Percentiles rank a stretch among this genome's conserved stretches.
Conservation (phyloP, 805 yeast genomes). For the Metschnikowia anglica region DNA sequence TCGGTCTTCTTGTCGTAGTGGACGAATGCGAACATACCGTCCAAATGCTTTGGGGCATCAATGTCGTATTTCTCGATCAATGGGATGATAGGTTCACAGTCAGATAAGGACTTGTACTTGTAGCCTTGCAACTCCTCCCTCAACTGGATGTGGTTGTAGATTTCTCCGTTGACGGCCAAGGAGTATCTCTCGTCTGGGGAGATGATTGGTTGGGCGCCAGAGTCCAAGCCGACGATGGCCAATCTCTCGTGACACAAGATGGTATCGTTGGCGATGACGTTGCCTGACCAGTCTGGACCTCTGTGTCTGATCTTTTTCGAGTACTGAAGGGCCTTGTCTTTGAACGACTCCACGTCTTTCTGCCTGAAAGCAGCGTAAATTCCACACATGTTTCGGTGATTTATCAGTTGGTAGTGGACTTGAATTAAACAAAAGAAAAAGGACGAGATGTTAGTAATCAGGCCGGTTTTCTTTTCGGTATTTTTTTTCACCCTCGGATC, state of each 20-base stretch:
- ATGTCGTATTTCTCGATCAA: slow-evolving; percentile 79
- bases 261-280: slow-evolving; percentile 79
- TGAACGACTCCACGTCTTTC: slow-evolving; percentile 75
- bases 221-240: slow-evolving; percentile 94
- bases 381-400: slow-evolving; percentile 98
- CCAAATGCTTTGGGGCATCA: slow-evolving; percentile 89
- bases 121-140: slow-evolving; percentile 76
- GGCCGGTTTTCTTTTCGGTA: not conserved
- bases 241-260: slow-evolving; percentile 92
- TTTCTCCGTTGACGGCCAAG: slow-evolving; percentile 95
- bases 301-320: slow-evolving; percentile 95
- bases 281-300: slow-evolving; percentile 99
- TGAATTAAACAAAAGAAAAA: too few relatives aligned
- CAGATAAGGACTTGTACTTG: slow-evolving; percentile 79
- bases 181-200: slow-evolving; percentile 70
- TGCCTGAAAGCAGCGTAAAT: slow-evolving; percentile 90
- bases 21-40: slow-evolving; percentile 98
- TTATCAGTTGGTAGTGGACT: not conserved
- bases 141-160: slow-evolving; percentile 91
- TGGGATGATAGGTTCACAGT: slow-evolving; percentile 98
- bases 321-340: slow-evolving; percentile 83
- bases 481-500: slow-evolving; percentile 13
- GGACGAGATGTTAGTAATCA: too few relatives aligned
- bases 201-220: slow-evolving; percentile 97
- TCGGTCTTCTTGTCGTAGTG: slow-evolving; percentile 81